phyloP scores from a whole-genome alignment of 1,139 yeast species.

The Neolecta irregularis region DNA sequence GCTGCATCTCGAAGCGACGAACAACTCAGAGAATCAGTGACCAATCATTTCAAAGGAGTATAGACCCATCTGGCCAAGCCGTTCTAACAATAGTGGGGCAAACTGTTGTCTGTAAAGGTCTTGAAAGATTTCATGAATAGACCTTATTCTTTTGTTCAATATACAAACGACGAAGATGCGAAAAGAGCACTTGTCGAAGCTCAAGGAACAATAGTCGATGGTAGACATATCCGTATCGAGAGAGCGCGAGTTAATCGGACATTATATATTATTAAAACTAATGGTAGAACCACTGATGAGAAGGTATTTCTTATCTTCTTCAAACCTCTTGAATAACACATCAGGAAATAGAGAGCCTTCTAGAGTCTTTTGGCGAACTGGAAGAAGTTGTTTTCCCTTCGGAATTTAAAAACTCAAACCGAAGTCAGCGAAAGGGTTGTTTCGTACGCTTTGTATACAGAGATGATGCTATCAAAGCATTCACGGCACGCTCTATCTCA shows the following conservation, averaged over 20 bases:
- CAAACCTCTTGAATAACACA: constrained; percentile 5
- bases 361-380: constrained; percentile 52
- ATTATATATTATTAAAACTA: constrained; percentile 28
- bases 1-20: constrained; percentile 11
- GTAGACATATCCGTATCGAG: constrained; percentile 69
- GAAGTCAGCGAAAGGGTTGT: constrained; percentile 34
- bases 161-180: constrained; percentile 57
- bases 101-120: constrained; percentile 45
- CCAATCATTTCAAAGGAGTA: constrained; percentile 7
- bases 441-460: constrained; percentile 68
- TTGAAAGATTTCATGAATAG: constrained; percentile 66
- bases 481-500: constrained; percentile 29
- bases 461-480: constrained; percentile 82
- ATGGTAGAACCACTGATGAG: constrained; percentile 2
- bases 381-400: constrained; percentile 39
- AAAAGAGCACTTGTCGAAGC: constrained; percentile 49
- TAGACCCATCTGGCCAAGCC: not conserved
- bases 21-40: constrained; percentile 5
- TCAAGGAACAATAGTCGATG: constrained; percentile 53
- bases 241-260: constrained; percentile 83
- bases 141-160: constrained; percentile 90
- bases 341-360: constrained; percentile 26
- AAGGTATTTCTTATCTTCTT: not conserved
- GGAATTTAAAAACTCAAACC: constrained; percentile 19
- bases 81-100: constrained; percentile 10